Base-by-base conservation (phyloP, 140 eudicot genomes). In the Cichorium intybus region DNA sequence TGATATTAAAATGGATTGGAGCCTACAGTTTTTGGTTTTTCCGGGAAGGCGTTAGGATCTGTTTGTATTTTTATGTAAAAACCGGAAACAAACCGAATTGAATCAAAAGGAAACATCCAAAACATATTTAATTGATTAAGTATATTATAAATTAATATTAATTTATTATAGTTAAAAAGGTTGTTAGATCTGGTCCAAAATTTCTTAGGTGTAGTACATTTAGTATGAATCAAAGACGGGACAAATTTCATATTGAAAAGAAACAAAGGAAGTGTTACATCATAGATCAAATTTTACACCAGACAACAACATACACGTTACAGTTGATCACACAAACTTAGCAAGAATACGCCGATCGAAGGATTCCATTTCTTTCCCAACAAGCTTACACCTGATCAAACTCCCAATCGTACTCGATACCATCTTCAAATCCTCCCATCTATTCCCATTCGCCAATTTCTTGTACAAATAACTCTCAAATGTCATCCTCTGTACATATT, bases 401-500 rank as follows among this genome's bases (percentile, higher is more conserved):
- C 96, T 91, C 64, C 95, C 96, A 66, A 91, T 69, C 28, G 93
- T 85, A 62, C 77, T 62, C 68, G 81, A 62, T n/a, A 76, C 78
- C 98, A 91, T 78, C 80, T 83, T 85, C 15, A 79, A 62, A 81
- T 91, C 98, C 58, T 82, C 82, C 81, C 77, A 78, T 14, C 63
- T 29, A 56, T 85, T 77, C 68, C 98, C 95, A 26, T 62, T 47
- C 0, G 96, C 96, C 70, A 91, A 24, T 16, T 71, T 91, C 89
- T 91, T 91, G 24, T 91, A 85, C 84, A 91, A 65, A 58, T 87
- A 91, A 61, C 98, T 91, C 64, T 87, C 96, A 61, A 91, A 91
- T 34, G 98, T 87, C 95, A 91, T 91, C 52, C 92, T 81, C 33
- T 91, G 98, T 53, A 91, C 96, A 69, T 91, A 91, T 68, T 91